A percentile compares a stretch with the other conserved stretches of the same genome.
Evolutionary conservation across 116 monocot genomes (phyloP).

Genomic region (Phalaenopsis hybrid): DNA sequence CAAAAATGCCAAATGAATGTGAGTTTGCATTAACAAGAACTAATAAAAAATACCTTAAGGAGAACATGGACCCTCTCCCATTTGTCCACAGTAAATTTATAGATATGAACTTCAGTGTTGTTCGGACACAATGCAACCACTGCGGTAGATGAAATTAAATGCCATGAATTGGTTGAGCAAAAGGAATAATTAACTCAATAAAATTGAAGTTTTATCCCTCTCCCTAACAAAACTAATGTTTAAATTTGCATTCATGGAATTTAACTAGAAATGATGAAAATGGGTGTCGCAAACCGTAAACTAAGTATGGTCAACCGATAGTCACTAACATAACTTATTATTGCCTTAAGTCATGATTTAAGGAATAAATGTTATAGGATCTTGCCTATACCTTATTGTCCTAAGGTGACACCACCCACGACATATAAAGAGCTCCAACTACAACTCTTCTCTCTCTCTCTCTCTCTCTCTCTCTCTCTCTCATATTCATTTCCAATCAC

Average conservation of each 20-base stretch:
- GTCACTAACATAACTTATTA: background rate
- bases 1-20: background rate
- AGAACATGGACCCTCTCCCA: constrained; percentile 94
- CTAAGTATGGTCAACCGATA: background rate
- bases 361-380: background rate
- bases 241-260: background rate
- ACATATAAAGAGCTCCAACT: background rate
- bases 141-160: constrained; percentile 22
- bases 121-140: constrained; percentile 99
- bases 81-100: constrained; percentile 54
- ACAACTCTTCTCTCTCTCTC: background rate
- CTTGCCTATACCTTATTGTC: too few species aligned
- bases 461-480: background rate
- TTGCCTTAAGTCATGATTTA: background rate
- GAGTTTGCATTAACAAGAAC: background rate
- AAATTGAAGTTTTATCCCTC: background rate
- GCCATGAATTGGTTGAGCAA: background rate
- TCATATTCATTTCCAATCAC: background rate
- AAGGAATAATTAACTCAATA: background rate
- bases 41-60: constrained; percentile 56
- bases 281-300: background rate
- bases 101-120: constrained; percentile 92
- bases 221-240: background rate
- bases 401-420: too few species aligned
- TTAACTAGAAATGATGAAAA: background rate